Base-by-base conservation (phyloP, 1,284 basidiomycete species). In the Cronartium ribicola region DNA sequence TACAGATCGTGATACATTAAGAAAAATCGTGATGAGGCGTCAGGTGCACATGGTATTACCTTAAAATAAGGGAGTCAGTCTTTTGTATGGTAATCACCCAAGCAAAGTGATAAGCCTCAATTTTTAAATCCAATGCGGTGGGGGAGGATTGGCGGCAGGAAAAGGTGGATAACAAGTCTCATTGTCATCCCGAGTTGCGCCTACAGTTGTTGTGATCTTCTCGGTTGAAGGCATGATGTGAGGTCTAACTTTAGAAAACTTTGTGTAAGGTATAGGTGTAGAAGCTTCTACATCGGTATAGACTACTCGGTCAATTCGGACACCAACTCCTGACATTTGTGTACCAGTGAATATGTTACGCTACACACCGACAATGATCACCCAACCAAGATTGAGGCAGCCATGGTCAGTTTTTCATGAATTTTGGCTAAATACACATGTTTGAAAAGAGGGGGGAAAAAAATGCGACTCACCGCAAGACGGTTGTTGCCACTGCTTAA, bases 301-400 rank as follows among this genome's bases (percentile, higher is more conserved):
- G 14, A 61, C 59, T 6, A 61, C 59, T 39, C 59, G 22, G 6
- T 61, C 59, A 39, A 61, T 61, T 17, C 37, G 59, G 3, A 61
- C 59, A 61, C 59, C 59, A 55, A 55, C 51, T 20, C 51, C 51
- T 55, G 29, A 20, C 14, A 61, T 4, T 61, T 17, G 51, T 61
- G 59, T 39, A 17, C n/a, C 59, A 17, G 17, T 36, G 59, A 61
- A 61, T 14, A 61, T 61, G 29, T 61, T 61, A 29, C 39, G 8
- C 59, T 61, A 29, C n/a, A n/a, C n/a, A n/a, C n/a, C n/a, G n/a
- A n/a, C n/a, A n/a, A n/a, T n/a, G n/a, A n/a, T n/a, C n/a, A n/a
- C n/a, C n/a, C n/a, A n/a, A n/a, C n/a, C n/a, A n/a, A n/a, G n/a
- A n/a, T n/a, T n/a, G n/a, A n/a, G n/a, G n/a, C n/a, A n/a, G n/a